Evolutionary conservation across 345 rosid species (phyloP), one percentile per base, ranked within the genome.

Genomic region (Syzygium grande): DNA sequence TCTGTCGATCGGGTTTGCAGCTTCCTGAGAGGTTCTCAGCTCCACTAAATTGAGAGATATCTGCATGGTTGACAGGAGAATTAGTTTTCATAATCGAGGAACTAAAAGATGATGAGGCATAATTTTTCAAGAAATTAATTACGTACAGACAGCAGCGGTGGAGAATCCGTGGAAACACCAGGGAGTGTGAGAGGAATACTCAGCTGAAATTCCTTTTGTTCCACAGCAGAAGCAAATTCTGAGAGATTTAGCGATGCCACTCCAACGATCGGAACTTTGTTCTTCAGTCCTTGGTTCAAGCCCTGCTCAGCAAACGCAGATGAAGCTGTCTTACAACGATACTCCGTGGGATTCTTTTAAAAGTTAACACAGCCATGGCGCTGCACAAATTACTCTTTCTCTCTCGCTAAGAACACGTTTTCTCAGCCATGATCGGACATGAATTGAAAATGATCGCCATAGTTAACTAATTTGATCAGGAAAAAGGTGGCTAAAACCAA

Each of bases 31-130:
- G 87, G 96, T 91, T 90, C 99, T 93, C 77, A 98, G 87, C 90
- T 98, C 97, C 94, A 94, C 86, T 61, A 96, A 87, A 91, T 93
- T 92, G 56, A 98, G 92, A 58, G 95, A 95, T 87, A 98, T 90
- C 99, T 98, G 92, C 86, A 91, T 51, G 46, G 87, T 54, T 51
- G 54, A 85, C 11, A 34, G 61, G 65, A 78, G 51, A 73, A 73
- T 38, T 5, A 73, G 49, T 38, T 21, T 73, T 34, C 65, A 16
- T 27, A 56, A 14, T 54, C 58, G 2, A 84, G 17, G 19, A 54
- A 53, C 53, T 21, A n/a, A 51, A 12, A 83, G 56, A 87, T 84
- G 85, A 87, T 46, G 85, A 85, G 15, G 23, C 6, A 22, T 86
- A 87, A 38, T 10, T 46, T 59, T 54, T 89, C 68, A 73, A 25